Evolutionary conservation across 768 basidiomycete genomes (phyloP), one percentile per base, ranked within the genome.

Genomic region (Zangia roseola): DNA sequence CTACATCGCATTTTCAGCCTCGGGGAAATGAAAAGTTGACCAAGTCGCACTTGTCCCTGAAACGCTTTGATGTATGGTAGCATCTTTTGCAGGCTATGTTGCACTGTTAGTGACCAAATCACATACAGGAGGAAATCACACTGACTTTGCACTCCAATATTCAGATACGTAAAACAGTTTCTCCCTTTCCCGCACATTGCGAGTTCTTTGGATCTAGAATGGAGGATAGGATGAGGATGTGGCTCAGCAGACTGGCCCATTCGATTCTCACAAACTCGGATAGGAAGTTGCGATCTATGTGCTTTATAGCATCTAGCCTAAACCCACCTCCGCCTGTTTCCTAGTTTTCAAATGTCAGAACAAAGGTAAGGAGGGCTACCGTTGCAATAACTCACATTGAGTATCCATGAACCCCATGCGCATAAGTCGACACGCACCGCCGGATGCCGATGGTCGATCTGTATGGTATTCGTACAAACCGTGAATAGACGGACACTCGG

Each of bases 221-320:
- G 28, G 16, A 5, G 10, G 2, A 23, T 23, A 3, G 12, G 0
- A 7, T 57, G 25, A 53, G 46, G 6, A 21, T 24, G 24, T 35
- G 19, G 14, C 30, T 31, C 16, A 25, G 5, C 7, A n/a, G 16
- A 24, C 37, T 16, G 28, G 42, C 10, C 13, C 24, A n/a, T 45
- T 26, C 3, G 8, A 17, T 16, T 65, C 79, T 64, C 54, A 90
- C 91, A 70, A 88, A 91, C 30, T 78, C 73, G 3, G 79, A 60
- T n/a, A 88, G 67, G 57, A 91, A 91, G 20, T 71, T 69, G 48
- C 77, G 72, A 65, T 93, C 89, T 42, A 89, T 84, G 56, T 97
- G 94, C 64, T 95, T 97, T 55, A 94, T 88, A 16, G 93, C 94
- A 61, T 95, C 94, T 24, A 95, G 75, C 41, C 92, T 79, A 65